A percentile compares a stretch with the other conserved stretches of the same genome.
phyloP scores from a whole-genome alignment of 2,329 filamentous ascomycete species.

The Paracoccidioides brasiliensis region DNA sequence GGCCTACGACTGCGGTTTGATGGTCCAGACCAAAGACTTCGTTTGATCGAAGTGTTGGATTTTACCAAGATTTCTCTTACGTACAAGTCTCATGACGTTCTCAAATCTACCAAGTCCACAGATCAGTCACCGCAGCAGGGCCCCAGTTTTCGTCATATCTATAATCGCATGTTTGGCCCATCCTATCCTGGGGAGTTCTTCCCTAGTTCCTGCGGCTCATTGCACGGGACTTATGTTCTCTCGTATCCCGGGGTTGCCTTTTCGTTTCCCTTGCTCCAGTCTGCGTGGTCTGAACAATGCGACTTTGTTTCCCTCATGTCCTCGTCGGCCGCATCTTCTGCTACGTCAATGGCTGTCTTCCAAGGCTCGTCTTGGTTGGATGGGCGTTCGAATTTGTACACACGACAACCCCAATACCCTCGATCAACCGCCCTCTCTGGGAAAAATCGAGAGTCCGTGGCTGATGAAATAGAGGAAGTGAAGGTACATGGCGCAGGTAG shows the following conservation, averaged over 20 bases:
- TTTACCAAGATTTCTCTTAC: constrained; percentile 74
- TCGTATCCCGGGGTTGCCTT: constrained; percentile 94
- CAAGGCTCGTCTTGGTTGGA: constrained; percentile 83
- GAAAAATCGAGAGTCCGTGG: constrained; percentile 64
- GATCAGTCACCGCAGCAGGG: constrained; percentile 33
- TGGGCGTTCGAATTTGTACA: constrained; percentile 63
- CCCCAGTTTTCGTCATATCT: constrained; percentile 77
- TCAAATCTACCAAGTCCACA: constrained; percentile 40
- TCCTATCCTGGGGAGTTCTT: constrained; percentile 92
- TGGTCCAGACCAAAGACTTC: constrained; percentile 78
- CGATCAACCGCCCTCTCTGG: constrained; percentile 56
- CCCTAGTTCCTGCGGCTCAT: constrained; percentile 42
- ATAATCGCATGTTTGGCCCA: constrained; percentile 82
- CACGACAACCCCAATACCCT: constrained; percentile 57
- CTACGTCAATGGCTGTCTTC: constrained; percentile 82
- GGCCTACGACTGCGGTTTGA: constrained; percentile 86
- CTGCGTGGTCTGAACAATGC: constrained; percentile 57
- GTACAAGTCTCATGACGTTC: constrained; percentile 69
- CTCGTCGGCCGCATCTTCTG: constrained; percentile 60
- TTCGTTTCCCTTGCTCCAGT: constrained; percentile 65
- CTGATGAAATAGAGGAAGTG: constrained; percentile 77
- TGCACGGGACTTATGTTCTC: constrained; percentile 66
- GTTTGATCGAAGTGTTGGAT: constrained; percentile 80
- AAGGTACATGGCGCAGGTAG: constrained; percentile 64
- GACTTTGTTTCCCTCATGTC: constrained; percentile 82